Conservation (phyloP, 2,329 filamentous ascomycete genomes). For the Chaetomiaceae sp. region DNA sequence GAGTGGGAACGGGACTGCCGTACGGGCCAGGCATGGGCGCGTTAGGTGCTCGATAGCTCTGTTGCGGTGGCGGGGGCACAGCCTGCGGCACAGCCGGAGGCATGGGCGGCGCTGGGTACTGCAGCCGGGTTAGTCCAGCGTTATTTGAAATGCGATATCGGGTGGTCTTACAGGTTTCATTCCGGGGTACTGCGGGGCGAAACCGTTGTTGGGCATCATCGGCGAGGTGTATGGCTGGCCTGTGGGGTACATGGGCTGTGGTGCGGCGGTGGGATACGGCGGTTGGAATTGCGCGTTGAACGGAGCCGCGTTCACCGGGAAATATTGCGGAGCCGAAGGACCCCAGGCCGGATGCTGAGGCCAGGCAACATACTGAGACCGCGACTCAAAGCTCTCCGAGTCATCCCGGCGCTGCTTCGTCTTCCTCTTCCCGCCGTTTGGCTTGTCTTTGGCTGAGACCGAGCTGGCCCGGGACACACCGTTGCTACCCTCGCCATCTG, state of each 20-base stretch:
- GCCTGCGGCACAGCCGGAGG: constrained; percentile 24
- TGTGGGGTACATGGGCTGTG: constrained; percentile 44
- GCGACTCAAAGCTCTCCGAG: constrained; percentile 60
- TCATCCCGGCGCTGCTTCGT: constrained; percentile 59
- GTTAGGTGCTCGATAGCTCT: constrained; percentile 35
- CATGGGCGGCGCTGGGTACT: constrained; percentile 36
- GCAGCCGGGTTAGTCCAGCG: constrained; percentile 15
- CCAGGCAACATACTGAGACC: constrained; percentile 66
- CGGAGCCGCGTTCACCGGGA: constrained; percentile 41
- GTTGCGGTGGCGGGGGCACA: constrained; percentile 19
- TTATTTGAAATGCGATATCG: not conserved
- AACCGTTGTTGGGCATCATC: constrained; percentile 40
- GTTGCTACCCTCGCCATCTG: constrained; percentile 64
- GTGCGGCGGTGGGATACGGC: constrained; percentile 44
- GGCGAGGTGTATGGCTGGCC: constrained; percentile 39
- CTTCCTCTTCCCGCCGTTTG: constrained; percentile 67
- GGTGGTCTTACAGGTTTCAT: constrained; percentile 42
- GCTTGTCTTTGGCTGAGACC: constrained; percentile 73
- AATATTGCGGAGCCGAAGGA: constrained; percentile 46
- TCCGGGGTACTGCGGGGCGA: constrained; percentile 41
- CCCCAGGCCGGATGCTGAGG: constrained; percentile 55
- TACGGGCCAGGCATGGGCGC: constrained; percentile 34
- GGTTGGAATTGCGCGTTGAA: constrained; percentile 43
- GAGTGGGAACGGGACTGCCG: constrained; percentile 32
- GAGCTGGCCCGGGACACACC: constrained; percentile 86